Conservation (phyloP, 768 basidiomycete species). For the Pleurotus sapidus region DNA sequence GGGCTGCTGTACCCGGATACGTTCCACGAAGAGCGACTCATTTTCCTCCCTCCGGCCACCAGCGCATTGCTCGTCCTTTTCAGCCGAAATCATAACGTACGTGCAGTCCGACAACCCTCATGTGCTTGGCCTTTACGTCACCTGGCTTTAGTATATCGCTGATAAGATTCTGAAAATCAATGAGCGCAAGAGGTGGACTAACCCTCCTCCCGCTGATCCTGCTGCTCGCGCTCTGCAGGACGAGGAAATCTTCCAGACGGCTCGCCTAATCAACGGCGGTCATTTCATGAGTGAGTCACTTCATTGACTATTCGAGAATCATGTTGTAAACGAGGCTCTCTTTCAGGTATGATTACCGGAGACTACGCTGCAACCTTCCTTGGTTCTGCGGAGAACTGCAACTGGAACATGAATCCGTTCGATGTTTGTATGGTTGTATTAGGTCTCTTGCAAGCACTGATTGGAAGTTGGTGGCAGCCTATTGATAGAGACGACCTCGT, state of each 20-base stretch:
- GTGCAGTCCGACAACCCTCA: slow-evolving; percentile 12
- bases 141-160: slow-evolving; percentile 45
- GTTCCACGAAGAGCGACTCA: slow-evolving; percentile 49
- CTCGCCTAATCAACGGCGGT: slow-evolving; percentile 50
- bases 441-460: neutral
- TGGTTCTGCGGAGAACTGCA: slow-evolving; percentile 48
- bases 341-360: slow-evolving; percentile 36
- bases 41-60: slow-evolving; percentile 51
- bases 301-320: neutral
- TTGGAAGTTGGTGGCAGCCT: slow-evolving; percentile 16
- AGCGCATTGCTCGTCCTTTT: slow-evolving; percentile 54
- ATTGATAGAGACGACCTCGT: slow-evolving; percentile 31
- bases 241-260: slow-evolving; percentile 57
- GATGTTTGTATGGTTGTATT: slow-evolving; percentile 24
- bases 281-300: slow-evolving; percentile 43
- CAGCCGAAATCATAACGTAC: slow-evolving; percentile 55
- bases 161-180: slow-evolving; percentile 51
- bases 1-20: slow-evolving; percentile 53
- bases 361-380: slow-evolving; percentile 61
- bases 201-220: slow-evolving; percentile 34
- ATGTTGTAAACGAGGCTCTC: neutral
- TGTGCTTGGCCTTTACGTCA: slow-evolving; percentile 12
- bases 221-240: slow-evolving; percentile 31
- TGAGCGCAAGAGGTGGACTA: slow-evolving; percentile 44
- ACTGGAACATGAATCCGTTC: slow-evolving; percentile 52